Base-by-base conservation (phyloP, 1,284 basidiomycete genomes). In the Ustilago vetiveriae region DNA sequence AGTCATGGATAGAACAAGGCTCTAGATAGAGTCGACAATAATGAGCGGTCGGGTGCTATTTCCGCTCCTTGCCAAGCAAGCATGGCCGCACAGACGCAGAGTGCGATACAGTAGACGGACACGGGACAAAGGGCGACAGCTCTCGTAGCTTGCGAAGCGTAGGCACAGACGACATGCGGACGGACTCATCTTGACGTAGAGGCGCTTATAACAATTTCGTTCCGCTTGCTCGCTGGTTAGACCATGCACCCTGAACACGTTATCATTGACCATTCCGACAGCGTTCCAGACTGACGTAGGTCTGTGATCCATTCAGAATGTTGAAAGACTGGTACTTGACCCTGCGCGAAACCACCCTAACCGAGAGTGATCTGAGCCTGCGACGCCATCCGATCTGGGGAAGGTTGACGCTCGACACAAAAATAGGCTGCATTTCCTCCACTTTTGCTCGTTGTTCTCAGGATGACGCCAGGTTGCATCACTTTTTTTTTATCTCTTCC, bases 401-500 rank as follows among this genome's bases (percentile, higher is more conserved):
- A 39, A 22, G 37, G 6, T 11, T 6, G 23, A 13, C 27, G 6
- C 6, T 29, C n/a, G n/a, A n/a, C n/a, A n/a, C n/a, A n/a, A n/a
- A n/a, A n/a, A n/a, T n/a, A n/a, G n/a, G n/a, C n/a, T n/a, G n/a
- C n/a, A 2, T 16, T 35, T 37, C 45, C 49, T 57, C 62, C 62
- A 64, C 54, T 32, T 19, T 33, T n/a, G 10, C 29, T 8, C 9
- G 10, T 30, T 30, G 29, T 30, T 10, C 3, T 23, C 16, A 14
- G 17, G 33, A 65, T 65, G 62, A 65, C 62, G 56, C 63, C 63
- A 55, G 21, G 17, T 19, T 55, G 63, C 63, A 55, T 54, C 51
- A 29, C 22, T 3, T 44, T 19, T 19, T 35, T n/a, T 35, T n/a
- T 3, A 22, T 21, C 6, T 19, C 9, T 16, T 3, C 8, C 9